These are phyloP conservation scores for Porphyra umbilicalis DNA, from an alignment of 31 red algal species.

Conservation along the genomic window DNA sequence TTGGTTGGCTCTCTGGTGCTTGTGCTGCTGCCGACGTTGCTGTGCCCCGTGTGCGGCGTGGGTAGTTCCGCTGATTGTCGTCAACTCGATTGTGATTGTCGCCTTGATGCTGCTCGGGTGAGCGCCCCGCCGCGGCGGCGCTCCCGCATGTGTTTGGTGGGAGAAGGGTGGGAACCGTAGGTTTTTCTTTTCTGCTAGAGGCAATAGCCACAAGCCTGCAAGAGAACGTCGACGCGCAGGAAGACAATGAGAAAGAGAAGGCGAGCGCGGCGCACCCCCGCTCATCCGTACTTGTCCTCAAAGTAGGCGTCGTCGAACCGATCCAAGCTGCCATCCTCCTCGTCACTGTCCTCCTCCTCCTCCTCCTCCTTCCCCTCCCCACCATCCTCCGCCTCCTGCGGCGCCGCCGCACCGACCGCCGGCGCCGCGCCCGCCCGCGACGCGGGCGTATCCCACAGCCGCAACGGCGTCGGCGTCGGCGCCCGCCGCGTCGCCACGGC, in stretches of 20 bases:
- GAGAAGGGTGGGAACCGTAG: too few species aligned
- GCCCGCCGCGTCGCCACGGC: slow-evolving; percentile 2
- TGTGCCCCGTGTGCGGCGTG: not conserved
- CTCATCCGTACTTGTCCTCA: slow-evolving; percentile 55
- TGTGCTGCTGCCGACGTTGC: not conserved
- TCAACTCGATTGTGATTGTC: slow-evolving; percentile 7
- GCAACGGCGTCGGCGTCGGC: not conserved
- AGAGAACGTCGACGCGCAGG: too few species aligned
- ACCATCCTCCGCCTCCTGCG: not conserved
- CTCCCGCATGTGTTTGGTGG: too few species aligned
- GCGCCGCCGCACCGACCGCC: not conserved
- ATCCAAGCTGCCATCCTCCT: slow-evolving; percentile 12
- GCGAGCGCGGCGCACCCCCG: not conserved
- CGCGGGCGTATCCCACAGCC: not conserved
- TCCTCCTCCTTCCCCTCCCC: slow-evolving; percentile 5
- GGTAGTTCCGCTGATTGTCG: slow-evolving; percentile 1
- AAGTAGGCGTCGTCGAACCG: slow-evolving; percentile 65
- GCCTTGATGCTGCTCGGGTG: slow-evolving; percentile 5
- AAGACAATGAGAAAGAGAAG: too few species aligned
- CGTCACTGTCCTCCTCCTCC: slow-evolving; percentile 3
- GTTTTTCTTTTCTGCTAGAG: too few species aligned
- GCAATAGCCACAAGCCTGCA: too few species aligned
- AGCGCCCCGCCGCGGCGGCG: too few species aligned
- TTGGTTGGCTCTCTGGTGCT: not conserved
- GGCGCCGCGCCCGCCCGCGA: not conserved